These are phyloP conservation scores for Diaporthe citrichinensis DNA, from an alignment of 2,329 filamentous ascomycete genomes.

Conservation along the genomic window DNA sequence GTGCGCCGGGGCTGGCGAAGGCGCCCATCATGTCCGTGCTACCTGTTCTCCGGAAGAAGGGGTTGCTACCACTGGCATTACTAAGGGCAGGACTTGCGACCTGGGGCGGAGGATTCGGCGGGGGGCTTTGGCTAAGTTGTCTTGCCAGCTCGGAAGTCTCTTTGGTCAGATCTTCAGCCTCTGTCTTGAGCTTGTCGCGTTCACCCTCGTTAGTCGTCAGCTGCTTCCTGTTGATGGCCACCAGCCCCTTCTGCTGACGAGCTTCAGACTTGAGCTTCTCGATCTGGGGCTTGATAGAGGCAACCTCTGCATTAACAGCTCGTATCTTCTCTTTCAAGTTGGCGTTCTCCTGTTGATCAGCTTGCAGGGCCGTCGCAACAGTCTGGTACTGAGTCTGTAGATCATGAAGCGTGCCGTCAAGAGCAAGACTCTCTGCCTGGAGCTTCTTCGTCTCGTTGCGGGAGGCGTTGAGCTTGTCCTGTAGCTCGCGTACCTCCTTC, in stretches of 20 bases:
- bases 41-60: slow-evolving; percentile 85
- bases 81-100: slow-evolving; percentile 80
- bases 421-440: slow-evolving; percentile 84
- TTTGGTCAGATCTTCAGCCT: slow-evolving; percentile 79
- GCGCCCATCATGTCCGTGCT: slow-evolving; percentile 72
- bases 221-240: slow-evolving; percentile 99
- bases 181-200: slow-evolving; percentile 86
- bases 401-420: slow-evolving; percentile 86
- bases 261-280: slow-evolving; percentile 95
- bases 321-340: slow-evolving; percentile 90
- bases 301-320: slow-evolving; percentile 84
- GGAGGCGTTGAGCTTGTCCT: slow-evolving; percentile 84
- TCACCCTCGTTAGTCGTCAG: slow-evolving; percentile 90
- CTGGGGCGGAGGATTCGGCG: slow-evolving; percentile 57
- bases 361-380: slow-evolving; percentile 79
- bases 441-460: slow-evolving; percentile 87
- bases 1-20: slow-evolving; percentile 62
- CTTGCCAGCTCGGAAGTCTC: slow-evolving; percentile 71
- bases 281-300: slow-evolving; percentile 87
- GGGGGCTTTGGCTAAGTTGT: slow-evolving; percentile 66
- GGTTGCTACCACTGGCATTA: slow-evolving; percentile 85
- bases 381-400: slow-evolving; percentile 87
- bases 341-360: slow-evolving; percentile 90
- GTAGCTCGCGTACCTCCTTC: slow-evolving; percentile 84
- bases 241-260: slow-evolving; percentile 94